Base-by-base conservation (phyloP, 164 flowering plant genomes). In the Piper longum region DNA sequence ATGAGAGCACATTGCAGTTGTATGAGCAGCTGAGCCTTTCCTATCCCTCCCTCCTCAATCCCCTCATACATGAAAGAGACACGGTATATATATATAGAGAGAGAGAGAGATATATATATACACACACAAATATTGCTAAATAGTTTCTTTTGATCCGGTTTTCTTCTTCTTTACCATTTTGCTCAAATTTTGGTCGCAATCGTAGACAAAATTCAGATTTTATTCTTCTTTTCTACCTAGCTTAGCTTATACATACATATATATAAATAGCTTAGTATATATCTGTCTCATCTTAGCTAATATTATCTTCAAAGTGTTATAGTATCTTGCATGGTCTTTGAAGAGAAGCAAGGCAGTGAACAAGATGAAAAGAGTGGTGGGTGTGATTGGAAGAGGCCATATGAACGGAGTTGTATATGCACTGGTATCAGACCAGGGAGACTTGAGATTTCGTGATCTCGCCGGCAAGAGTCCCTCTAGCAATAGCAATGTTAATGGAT, bases 331-430 rank as follows among this genome's bases (percentile, higher is more conserved):
- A 12, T 89, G 98, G 96, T 92, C 98, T 36, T 69, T 92, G 65
- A 89, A 92, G 79, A 73, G 91, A 66, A 89, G 98, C 82, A 89
- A 89, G 75, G 96, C 96, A 40, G 96, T 92, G 71, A 85, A 88
- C 36, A 76, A 73, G 69, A 62, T 84, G 42, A 87, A 82, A 72
- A 77, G 69, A 63, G 96, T 93, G 41, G 97, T 93, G 16, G 97
- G 98, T 44, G 88, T 93, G 45, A 88, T 90, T 6, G 98, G 98
- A 62, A 86, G 83, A 64, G 86, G 96, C 18, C 98, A 93, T 73
- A 77, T 93, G 89, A 93, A 93, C 9, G 98, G 97, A 6, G 96
- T 93, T 41, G 78, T 89, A 51, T 86, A 89, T 63, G 85, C 97
- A n/a, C 74, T 93, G 2, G 55, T 86, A 45, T 83, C 96, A 1